Percentiles rank a stretch among this genome's conserved stretches.
Conservation (phyloP, 495 filamentous ascomycete species). For the Aspergillus panamensis region DNA sequence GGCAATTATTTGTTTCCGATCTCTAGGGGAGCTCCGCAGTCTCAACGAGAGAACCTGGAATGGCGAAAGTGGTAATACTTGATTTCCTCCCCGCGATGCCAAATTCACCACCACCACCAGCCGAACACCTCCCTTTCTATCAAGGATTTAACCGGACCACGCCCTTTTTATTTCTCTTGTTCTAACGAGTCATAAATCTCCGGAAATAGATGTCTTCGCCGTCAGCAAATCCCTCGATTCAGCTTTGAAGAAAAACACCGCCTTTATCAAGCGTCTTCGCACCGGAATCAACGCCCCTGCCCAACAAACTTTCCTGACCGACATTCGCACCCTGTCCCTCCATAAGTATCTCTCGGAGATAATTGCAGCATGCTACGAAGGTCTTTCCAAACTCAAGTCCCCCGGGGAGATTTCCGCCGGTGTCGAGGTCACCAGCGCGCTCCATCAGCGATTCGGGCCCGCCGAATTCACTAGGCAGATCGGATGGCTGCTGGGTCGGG, state of each 20-base stretch:
- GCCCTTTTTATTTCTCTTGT: neutral
- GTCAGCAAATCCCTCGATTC: constrained; percentile 84
- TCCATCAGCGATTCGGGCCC: constrained; percentile 95
- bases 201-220: constrained; percentile 67
- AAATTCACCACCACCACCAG: neutral
- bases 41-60: constrained; percentile 85
- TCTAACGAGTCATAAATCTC: constrained; percentile 11
- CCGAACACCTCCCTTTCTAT: neutral
- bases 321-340: constrained; percentile 87
- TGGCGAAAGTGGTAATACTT: constrained; percentile 69
- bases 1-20: constrained; percentile 12
- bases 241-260: constrained; percentile 97
- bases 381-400: constrained; percentile 84
- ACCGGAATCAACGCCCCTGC: constrained; percentile 80
- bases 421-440: constrained; percentile 86
- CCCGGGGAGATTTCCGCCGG: constrained; percentile 86
- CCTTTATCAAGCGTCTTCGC: constrained; percentile 94
- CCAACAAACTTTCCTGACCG: constrained; percentile 78
- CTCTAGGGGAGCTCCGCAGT: constrained; percentile 80
- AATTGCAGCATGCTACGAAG: constrained; percentile 96
- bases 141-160: neutral
- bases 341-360: constrained; percentile 98
- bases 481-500: constrained; percentile 89
- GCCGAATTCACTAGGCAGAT: constrained; percentile 86
- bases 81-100: neutral